phyloP scores from a whole-genome alignment of 1,139 yeast genomes.

The Sporopachydermia cereana region DNA sequence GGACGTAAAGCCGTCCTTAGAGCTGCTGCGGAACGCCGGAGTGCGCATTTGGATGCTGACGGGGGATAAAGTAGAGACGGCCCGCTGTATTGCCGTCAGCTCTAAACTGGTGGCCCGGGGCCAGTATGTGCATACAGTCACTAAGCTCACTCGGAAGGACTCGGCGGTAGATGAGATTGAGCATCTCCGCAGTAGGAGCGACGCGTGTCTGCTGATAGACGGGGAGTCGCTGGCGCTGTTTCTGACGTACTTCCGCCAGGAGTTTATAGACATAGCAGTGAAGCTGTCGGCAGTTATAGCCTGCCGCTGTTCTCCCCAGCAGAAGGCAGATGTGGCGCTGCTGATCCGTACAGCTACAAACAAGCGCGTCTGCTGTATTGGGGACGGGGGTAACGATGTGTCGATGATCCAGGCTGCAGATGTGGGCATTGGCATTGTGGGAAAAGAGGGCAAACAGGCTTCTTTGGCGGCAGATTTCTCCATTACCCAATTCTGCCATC shows the following conservation, averaged over 20 bases:
- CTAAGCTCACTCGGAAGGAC: conserved; percentile 49
- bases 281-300: conserved; percentile 87
- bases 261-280: conserved; percentile 69
- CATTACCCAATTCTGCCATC: conserved; percentile 79
- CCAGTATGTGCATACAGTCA: conserved; percentile 80
- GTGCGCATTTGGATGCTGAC: conserved; percentile 98
- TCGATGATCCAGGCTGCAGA: conserved; percentile 99
- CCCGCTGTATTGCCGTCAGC: conserved; percentile 90
- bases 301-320: conserved; percentile 97
- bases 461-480: conserved; percentile 96
- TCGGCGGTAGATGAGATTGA: conserved; percentile 67
- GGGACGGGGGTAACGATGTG: conserved; percentile 99
- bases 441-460: conserved; percentile 97
- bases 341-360: conserved; percentile 70
- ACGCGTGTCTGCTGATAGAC: conserved; percentile 79
- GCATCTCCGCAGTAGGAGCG: conserved; percentile 48
- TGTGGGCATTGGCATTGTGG: conserved; percentile 98
- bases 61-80: conserved; percentile 98
- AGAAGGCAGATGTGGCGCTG: conserved; percentile 89
- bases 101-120: conserved; percentile 89
- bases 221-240: conserved; percentile 80
- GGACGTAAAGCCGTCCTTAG: conserved; percentile 86
- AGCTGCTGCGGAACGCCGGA: conserved; percentile 89
- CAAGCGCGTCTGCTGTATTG: conserved; percentile 91
- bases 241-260: conserved; percentile 48